Evolutionary conservation across 371 early-diverging fungal species (phyloP).

Genomic region (Rhizopus sp.): DNA sequence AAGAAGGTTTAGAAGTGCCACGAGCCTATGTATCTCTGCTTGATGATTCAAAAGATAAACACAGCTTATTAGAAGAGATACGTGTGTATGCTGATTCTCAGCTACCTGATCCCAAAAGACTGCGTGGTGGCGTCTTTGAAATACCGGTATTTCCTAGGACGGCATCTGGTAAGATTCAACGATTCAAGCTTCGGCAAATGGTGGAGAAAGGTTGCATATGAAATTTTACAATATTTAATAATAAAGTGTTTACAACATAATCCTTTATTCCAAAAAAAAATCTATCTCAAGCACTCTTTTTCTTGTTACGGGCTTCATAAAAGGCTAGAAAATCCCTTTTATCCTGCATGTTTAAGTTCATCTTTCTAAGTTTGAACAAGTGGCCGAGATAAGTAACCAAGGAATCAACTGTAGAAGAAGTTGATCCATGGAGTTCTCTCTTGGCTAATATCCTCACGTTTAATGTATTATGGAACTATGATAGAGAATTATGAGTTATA

Average conservation of each 20-base stretch:
- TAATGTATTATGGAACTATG: constrained; percentile 57
- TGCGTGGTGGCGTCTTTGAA: constrained; percentile 74
- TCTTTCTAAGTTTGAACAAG: constrained; percentile 71
- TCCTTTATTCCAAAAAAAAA: too few species aligned
- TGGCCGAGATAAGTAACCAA: constrained; percentile 64
- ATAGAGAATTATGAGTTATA: neutral
- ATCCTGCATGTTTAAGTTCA: constrained; percentile 71
- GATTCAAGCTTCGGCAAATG: constrained; percentile 3
- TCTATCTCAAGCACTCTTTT: constrained; percentile 12
- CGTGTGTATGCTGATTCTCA: constrained; percentile 48
- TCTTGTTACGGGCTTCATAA: constrained; percentile 60
- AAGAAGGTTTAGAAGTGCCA: constrained; percentile 70
- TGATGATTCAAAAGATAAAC: constrained; percentile 9
- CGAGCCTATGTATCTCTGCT: constrained; percentile 66
- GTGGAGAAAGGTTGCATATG: too few species aligned
- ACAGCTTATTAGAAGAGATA: constrained; percentile 49
- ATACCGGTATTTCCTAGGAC: constrained; percentile 70
- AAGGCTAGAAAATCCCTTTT: constrained; percentile 82
- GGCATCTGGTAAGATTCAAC: constrained; percentile 29
- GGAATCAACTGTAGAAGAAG: constrained; percentile 53
- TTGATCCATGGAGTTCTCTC: constrained; percentile 49
- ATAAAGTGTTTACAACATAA: too few species aligned
- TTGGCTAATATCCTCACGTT: constrained; percentile 55
- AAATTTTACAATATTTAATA: too few species aligned
- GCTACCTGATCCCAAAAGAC: constrained; percentile 67